Base-by-base conservation (phyloP, 345 rosid genomes). In the Conringia planisiliqua region DNA sequence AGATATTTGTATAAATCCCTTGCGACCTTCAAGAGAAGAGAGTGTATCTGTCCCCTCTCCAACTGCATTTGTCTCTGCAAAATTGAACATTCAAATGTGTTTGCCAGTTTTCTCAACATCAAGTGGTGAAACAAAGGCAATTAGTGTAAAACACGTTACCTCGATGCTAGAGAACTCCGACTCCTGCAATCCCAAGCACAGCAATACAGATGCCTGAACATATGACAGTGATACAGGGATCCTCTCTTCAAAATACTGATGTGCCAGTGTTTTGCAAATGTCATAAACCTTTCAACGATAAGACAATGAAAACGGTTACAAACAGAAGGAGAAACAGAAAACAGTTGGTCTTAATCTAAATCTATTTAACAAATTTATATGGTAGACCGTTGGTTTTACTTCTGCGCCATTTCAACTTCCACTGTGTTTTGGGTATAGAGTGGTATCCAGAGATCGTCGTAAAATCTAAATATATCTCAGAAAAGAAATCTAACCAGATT, bases 171-270 rank as follows among this genome's bases (percentile, higher is more conserved):
- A 83, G 67, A 92, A 33, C 33, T 89, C 85, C 20, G 72, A 85
- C 56, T 84, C 82, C 83, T 89, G 99, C 87, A 95, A 85, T 17
- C 98, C 98, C 70, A 89, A 77, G 84, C 91, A 90, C 62, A 92
- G 83, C 70, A 95, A 76, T 74, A 95, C 78, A 60, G 97, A 86
- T 56, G 97, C 94, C 66, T 92, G 90, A 75, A 84, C 87, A 73
- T 86, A 79, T 29, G 97, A 83, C 24, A 92, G 61, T 2, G 98
- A 78, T 52, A 92, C 80, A 1, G 96, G 97, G 75, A 95, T 81
- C 91, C 84, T 90, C 89, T 82, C 92, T 78, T 75, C 81, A 68
- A 95, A 95, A 83, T 90, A 95, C 13, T 78, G 78, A 63, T 79
- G 86, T 20, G 99, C 94, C 52, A 95, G 88, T 70, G 75, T 76